Evolutionary conservation across 305 asterid genomes (phyloP).

Genomic region (Withania somnifera): DNA sequence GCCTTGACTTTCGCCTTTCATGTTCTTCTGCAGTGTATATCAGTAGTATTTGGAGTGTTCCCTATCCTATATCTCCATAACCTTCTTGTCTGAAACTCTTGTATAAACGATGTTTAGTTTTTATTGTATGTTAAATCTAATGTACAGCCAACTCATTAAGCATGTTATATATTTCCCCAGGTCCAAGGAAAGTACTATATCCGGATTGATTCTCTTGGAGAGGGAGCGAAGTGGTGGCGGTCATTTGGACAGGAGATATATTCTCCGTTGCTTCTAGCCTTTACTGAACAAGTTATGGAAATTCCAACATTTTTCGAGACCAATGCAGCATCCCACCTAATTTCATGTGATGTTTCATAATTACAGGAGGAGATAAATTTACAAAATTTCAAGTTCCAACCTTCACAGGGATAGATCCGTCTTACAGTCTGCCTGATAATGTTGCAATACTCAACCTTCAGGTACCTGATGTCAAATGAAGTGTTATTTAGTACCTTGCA

Average conservation of each 20-base stretch:
- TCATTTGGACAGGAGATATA: slow-evolving; percentile 87
- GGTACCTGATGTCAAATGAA: slow-evolving; percentile 27
- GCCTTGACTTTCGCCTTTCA: neutral
- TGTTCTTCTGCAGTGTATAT: neutral
- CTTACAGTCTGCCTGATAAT: slow-evolving; percentile 78
- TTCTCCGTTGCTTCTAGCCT: slow-evolving; percentile 87
- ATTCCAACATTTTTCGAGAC: neutral
- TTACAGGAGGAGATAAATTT: slow-evolving; percentile 52
- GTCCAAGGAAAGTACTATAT: slow-evolving; percentile 78
- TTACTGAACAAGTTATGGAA: slow-evolving; percentile 63
- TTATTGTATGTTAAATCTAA: neutral
- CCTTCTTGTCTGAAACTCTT: neutral
- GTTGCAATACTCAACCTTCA: slow-evolving; percentile 85
- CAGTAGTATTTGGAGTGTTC: neutral
- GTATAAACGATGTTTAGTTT: neutral
- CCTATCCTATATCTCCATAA: neutral
- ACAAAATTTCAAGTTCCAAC: slow-evolving; percentile 47
- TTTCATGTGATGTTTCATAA: neutral
- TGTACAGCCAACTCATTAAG: neutral
- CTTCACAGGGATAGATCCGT: slow-evolving; percentile 69
- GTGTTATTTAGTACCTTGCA: neutral
- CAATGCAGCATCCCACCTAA: neutral
- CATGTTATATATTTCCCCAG: slow-evolving; percentile 24
- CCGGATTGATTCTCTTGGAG: slow-evolving; percentile 74
- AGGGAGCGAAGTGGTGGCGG: slow-evolving; percentile 97